Percentiles rank a stretch among this genome's conserved stretches.
Conservation (phyloP, 306 rosid species). For the Erythrophleum fordii region DNA sequence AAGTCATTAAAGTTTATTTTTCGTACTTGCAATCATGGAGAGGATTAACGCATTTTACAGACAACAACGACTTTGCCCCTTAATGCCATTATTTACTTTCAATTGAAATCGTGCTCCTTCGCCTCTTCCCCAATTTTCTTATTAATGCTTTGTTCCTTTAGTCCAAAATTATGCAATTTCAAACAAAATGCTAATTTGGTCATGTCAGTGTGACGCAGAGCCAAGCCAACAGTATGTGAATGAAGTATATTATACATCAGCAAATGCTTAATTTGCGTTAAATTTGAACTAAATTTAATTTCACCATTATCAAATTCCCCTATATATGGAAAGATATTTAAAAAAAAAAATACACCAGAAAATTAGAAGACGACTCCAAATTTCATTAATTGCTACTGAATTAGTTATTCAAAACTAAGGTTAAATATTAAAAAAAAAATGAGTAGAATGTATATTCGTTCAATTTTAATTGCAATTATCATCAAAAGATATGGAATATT, state of each 20-base stretch:
- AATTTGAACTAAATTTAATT: neutral
- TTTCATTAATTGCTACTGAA: neutral
- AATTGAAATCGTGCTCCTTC: neutral
- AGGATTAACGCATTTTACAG: slow-evolving; percentile 20
- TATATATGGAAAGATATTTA: neutral
- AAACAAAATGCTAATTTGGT: too few relatives aligned
- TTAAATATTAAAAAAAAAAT: too few relatives aligned
- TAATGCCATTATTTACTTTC: slow-evolving; percentile 27
- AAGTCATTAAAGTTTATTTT: slow-evolving; percentile 10
- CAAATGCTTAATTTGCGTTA: neutral
- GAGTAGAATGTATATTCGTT: too few relatives aligned
- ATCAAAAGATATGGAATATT: too few relatives aligned
- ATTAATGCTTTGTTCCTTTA: neutral
- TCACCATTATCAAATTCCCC: neutral
- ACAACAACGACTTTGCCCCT: slow-evolving; percentile 36
- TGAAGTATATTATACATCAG: too few relatives aligned
- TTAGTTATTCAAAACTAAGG: too few relatives aligned
- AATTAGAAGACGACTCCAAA: neutral
- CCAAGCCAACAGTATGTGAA: too few relatives aligned
- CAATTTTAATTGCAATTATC: too few relatives aligned
- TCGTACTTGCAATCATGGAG: slow-evolving; percentile 8
- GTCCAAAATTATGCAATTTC: neutral
- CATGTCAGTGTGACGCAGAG: too few relatives aligned
- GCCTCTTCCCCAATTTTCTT: neutral
- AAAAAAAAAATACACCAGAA: neutral